Evolutionary conservation across 352 stramenopile species (phyloP).

Genomic region (Phytophthora syringae): DNA sequence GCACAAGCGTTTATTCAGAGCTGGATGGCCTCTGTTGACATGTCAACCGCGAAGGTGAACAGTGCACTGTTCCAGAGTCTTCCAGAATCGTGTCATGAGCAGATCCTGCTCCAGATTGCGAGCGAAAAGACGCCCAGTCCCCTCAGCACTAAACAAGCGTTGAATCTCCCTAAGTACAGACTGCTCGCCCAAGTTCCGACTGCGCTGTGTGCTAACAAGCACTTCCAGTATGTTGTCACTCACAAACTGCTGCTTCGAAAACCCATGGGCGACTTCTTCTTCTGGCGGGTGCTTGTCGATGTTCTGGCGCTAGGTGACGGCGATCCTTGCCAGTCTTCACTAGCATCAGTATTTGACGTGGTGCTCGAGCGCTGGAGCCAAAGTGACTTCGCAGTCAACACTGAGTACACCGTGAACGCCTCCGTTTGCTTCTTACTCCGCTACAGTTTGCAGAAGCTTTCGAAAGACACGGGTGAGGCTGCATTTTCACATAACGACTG

Average conservation of each 20-base stretch:
- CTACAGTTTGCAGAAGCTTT: slow-evolving; percentile 53
- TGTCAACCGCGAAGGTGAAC: slow-evolving; percentile 19
- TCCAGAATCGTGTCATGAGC: slow-evolving; percentile 55
- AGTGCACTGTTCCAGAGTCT: slow-evolving; percentile 49
- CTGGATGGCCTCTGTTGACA: slow-evolving; percentile 48
- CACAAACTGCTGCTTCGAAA: slow-evolving; percentile 71
- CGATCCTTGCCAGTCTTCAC: slow-evolving; percentile 24
- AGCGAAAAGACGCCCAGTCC: slow-evolving; percentile 16
- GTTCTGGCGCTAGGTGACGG: slow-evolving; percentile 24
- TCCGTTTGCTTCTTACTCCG: slow-evolving; percentile 75
- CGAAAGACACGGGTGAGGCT: slow-evolving; percentile 8
- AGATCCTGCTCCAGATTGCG: slow-evolving; percentile 55
- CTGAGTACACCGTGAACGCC: slow-evolving; percentile 61
- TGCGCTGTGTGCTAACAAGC: slow-evolving; percentile 44
- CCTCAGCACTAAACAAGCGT: slow-evolving; percentile 16
- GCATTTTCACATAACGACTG: slow-evolving; percentile 54
- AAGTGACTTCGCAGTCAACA: slow-evolving; percentile 50
- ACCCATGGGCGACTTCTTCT: slow-evolving; percentile 52
- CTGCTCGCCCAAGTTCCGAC: slow-evolving; percentile 53
- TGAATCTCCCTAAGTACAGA: slow-evolving; percentile 52
- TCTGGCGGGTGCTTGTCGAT: slow-evolving; percentile 60
- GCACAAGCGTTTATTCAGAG: slow-evolving; percentile 46
- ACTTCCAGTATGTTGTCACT: slow-evolving; percentile 69
- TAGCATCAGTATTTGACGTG: slow-evolving; percentile 62
- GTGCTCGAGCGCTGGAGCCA: slow-evolving; percentile 68